phyloP scores from a whole-genome alignment of 495 filamentous ascomycete genomes.

The Letharia lupina region DNA sequence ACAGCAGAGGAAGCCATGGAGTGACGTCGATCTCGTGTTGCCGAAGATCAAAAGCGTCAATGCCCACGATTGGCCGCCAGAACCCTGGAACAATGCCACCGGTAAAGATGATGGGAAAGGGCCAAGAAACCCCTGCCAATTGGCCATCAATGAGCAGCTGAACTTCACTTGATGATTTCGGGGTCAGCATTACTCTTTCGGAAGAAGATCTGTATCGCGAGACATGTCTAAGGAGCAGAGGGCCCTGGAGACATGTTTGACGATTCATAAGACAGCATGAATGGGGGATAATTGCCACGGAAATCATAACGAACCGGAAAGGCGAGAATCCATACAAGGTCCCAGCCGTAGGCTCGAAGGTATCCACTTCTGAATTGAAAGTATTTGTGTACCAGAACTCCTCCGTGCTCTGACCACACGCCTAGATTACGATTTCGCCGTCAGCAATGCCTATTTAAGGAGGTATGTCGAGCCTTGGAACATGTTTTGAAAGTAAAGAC shows the following conservation, averaged over 20 bases:
- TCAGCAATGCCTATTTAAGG: too few species aligned
- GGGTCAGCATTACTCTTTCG: too few species aligned
- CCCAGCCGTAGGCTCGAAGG: constrained; percentile 50
- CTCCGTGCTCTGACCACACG: constrained; percentile 68
- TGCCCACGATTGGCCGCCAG: constrained; percentile 79
- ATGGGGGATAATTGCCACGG: too few species aligned
- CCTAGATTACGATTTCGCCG: too few species aligned
- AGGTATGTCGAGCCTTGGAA: too few species aligned
- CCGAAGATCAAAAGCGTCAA: constrained; percentile 73
- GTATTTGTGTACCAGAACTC: constrained; percentile 92
- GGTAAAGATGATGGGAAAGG: constrained; percentile 82
- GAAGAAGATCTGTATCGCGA: too few species aligned
- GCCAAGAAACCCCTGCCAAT: constrained; percentile 74
- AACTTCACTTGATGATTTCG: constrained; percentile 42
- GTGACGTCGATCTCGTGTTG: constrained; percentile 82
- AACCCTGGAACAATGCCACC: constrained; percentile 75
- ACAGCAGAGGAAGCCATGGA: constrained; percentile 62
- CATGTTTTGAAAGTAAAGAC: too few species aligned
- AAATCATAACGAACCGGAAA: constrained; percentile 45
- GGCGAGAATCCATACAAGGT: constrained; percentile 63
- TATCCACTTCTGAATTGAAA: constrained; percentile 50
- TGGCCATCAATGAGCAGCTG: constrained; percentile 70
- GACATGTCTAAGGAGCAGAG: too few species aligned
- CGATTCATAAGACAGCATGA: too few species aligned
- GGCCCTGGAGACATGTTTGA: too few species aligned